Evolutionary conservation across 1,139 yeast genomes (phyloP).

Genomic region (Candida tropicalis): DNA sequence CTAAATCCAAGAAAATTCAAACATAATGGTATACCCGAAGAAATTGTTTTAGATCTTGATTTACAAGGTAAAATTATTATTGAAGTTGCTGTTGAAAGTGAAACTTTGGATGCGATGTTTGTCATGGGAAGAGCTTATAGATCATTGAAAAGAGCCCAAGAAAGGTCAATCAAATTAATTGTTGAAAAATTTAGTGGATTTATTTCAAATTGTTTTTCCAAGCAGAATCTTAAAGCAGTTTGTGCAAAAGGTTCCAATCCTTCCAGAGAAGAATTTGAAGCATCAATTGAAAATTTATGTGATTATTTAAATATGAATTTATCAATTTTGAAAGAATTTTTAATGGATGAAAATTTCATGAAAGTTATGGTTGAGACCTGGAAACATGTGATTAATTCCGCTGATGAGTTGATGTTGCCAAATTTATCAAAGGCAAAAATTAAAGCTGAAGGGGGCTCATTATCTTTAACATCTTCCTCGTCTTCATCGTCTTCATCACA

Average conservation of each 20-base stretch:
- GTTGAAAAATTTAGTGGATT: conserved; percentile 61
- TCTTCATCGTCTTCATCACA: conserved; percentile 5
- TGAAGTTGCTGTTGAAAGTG: conserved; percentile 76
- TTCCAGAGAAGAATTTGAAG: conserved; percentile 58
- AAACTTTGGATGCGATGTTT: conserved; percentile 74
- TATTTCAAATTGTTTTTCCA: conserved; percentile 44
- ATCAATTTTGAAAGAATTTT: conserved; percentile 61
- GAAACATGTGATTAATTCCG: conserved; percentile 63
- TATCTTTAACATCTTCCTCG: no score
- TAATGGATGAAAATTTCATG: conserved; percentile 60
- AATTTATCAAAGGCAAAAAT: conserved; percentile 56
- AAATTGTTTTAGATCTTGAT: conserved; percentile 62
- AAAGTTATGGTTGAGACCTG: conserved; percentile 80
- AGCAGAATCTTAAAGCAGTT: conserved; percentile 49
- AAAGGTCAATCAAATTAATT: conserved; percentile 64
- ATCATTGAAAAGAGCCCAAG: conserved; percentile 60
- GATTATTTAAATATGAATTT: conserved; percentile 74
- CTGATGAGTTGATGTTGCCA: conserved; percentile 74
- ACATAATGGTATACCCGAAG: conserved; percentile 71
- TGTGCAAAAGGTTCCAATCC: conserved; percentile 51
- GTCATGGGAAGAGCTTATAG: conserved; percentile 79
- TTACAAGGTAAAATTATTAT: conserved; percentile 67
- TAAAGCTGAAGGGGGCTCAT: conserved; percentile 11
- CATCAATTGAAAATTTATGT: conserved; percentile 73
- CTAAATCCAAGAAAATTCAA: conserved; percentile 67